Base-by-base conservation (phyloP, 202 grass and related monocot genomes). In the Elaeis oleifera region DNA sequence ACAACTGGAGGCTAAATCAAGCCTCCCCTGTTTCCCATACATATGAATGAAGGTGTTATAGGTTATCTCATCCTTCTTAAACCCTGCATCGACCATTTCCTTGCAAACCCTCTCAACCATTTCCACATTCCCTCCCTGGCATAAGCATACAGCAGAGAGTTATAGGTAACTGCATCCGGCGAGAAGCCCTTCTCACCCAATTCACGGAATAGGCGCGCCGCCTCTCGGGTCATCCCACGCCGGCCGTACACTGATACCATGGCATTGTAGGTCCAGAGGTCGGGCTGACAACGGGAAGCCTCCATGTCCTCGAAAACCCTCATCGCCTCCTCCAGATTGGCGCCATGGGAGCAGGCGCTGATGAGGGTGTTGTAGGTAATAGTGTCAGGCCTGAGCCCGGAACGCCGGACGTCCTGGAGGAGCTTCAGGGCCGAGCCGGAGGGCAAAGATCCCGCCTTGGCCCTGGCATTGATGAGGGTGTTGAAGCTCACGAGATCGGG, bases 31-130 rank as follows among this genome's bases (percentile, higher is more conserved):
- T 58, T 83, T 90, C 15, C 91, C 91, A 67, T 90, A 88, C 91
- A 96, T 96, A 56, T 89, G 84, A 26, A 96, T 96, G 61, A 96
- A 83, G 3, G 87, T 96, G 59, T 96, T 96, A 63, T 96, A 96
- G 18, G 91, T 96, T 59, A 88, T 90, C 69, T 80, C 87, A 62
- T 88, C 80, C 80, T 85, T 96, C 50, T 61, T 90, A 77, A 96
- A 96, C 26, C 91, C 91, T 71, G 78, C 76, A 65, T 68, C 76
- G 49, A 88, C 68, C 84, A 90, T 83, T 53, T 96, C 81, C 53
- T 88, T 75, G 49, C 87, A 90, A 24, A 85, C 58, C 3, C 20
- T 81, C 52, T 96, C 87, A 16, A 96, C 91, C 25, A 85, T 90
- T 1, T 71, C 64, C 2, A 58, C 70, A 69, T 88, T 56, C 20